Evolutionary conservation across 2,329 filamentous ascomycete species (phyloP).

Genomic region (Myriosclerotinia duriaeana): DNA sequence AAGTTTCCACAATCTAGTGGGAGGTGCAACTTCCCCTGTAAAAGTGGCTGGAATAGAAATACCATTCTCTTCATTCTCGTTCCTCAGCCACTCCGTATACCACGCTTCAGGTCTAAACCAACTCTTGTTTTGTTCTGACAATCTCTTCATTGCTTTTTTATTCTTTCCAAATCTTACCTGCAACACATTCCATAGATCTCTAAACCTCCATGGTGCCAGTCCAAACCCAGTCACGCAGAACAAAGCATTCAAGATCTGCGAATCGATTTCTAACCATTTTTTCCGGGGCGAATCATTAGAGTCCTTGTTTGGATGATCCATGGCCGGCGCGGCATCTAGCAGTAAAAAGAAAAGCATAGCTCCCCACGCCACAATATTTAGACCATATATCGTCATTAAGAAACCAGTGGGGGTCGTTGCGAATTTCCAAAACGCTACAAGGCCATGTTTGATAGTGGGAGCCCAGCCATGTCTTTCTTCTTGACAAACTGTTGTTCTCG

Average conservation of each 20-base stretch:
- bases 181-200: slow-evolving; percentile 71
- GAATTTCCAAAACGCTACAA: slow-evolving; percentile 67
- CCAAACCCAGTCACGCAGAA: slow-evolving; percentile 32
- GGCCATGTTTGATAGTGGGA: slow-evolving; percentile 55
- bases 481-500: neutral
- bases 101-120: slow-evolving; percentile 74
- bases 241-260: slow-evolving; percentile 31
- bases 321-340: slow-evolving; percentile 67
- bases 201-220: slow-evolving; percentile 75
- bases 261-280: slow-evolving; percentile 73
- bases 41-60: slow-evolving; percentile 54
- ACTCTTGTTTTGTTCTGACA: slow-evolving; percentile 68
- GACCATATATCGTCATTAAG: slow-evolving; percentile 71
- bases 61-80: slow-evolving; percentile 53
- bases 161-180: slow-evolving; percentile 57
- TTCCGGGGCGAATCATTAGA: slow-evolving; percentile 69
- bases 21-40: slow-evolving; percentile 66
- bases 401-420: slow-evolving; percentile 72
- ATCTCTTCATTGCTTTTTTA: slow-evolving; percentile 56
- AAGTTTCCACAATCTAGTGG: slow-evolving; percentile 69
- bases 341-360: slow-evolving; percentile 88
- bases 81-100: slow-evolving; percentile 49
- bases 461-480: slow-evolving; percentile 43
- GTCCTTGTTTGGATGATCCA: slow-evolving; percentile 68
- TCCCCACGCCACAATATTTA: slow-evolving; percentile 83